phyloP scores from a whole-genome alignment of 2,329 filamentous ascomycete species.

The Aspergillus alliaceus region DNA sequence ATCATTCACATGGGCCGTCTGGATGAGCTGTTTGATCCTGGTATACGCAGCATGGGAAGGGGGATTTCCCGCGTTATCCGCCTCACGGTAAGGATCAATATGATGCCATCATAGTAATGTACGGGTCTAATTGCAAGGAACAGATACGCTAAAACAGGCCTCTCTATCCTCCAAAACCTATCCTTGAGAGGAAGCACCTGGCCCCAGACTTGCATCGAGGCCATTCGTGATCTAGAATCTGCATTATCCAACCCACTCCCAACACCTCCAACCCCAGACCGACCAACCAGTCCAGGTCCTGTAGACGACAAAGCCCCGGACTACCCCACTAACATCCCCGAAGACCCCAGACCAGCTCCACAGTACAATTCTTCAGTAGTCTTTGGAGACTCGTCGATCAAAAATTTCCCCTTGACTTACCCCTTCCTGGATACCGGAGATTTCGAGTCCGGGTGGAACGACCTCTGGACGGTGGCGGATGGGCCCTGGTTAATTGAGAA shows the following conservation, averaged over 20 bases:
- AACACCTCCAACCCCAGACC: not conserved
- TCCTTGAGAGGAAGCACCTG: slow-evolving; percentile 36
- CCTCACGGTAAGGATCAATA: slow-evolving; percentile 11
- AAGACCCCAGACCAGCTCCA: not conserved
- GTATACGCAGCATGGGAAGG: slow-evolving; percentile 52
- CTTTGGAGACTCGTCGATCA: slow-evolving; percentile 1
- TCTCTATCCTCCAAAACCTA: slow-evolving; percentile 35
- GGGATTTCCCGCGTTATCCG: slow-evolving; percentile 36
- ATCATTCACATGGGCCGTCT: slow-evolving; percentile 54
- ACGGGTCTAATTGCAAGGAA: too few species aligned
- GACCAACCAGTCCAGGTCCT: not conserved
- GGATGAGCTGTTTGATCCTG: slow-evolving; percentile 55
- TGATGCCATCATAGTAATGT: too few species aligned
- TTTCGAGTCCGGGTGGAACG: slow-evolving; percentile 10
- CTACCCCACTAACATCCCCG: not conserved
- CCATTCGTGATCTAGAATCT: slow-evolving; percentile 35
- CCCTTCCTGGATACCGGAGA: not conserved
- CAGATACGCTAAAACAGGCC: slow-evolving; percentile 38
- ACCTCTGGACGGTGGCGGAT: slow-evolving; percentile 35
- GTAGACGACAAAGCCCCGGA: not conserved
- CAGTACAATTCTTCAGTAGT: slow-evolving; percentile 1
- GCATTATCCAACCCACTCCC: slow-evolving; percentile 17
- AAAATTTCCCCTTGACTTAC: not conserved
- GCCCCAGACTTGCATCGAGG: slow-evolving; percentile 42
- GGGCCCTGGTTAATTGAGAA: slow-evolving; percentile 35